Evolutionary conservation across 2,329 filamentous ascomycete genomes (phyloP).

Genomic region (Rhynchosporium agropyri): DNA sequence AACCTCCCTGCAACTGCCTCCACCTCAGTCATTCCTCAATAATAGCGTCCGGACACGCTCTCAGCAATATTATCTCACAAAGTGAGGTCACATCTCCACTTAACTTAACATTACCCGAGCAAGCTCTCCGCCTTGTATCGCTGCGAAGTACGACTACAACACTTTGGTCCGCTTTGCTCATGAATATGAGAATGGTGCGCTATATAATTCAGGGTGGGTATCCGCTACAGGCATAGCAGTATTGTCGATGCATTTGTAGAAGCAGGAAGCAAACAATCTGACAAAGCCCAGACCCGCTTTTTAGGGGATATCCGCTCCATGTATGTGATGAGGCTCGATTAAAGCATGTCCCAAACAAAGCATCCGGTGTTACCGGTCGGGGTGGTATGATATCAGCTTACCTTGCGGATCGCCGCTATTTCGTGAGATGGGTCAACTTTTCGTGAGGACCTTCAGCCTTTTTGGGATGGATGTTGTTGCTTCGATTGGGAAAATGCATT

Average conservation of each 20-base stretch:
- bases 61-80: constrained; percentile 22
- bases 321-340: constrained; percentile 6
- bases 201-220: neutral
- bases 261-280: neutral
- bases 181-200: neutral
- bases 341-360: neutral
- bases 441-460: neutral
- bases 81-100: constrained; percentile 36
- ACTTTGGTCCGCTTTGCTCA: neutral
- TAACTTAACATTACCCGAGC: constrained; percentile 32
- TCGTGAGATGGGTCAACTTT: neutral
- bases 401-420: constrained; percentile 2
- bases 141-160: constrained; percentile 18
- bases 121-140: constrained; percentile 31
- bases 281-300: constrained; percentile 5
- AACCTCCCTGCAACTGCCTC: constrained; percentile 1
- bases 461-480: neutral
- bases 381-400: neutral
- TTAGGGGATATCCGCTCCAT: constrained; percentile 20
- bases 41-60: constrained; percentile 13
- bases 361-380: neutral
- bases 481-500: neutral
- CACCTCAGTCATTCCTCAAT: constrained; percentile 1
- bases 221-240: neutral
- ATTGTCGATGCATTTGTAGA: too few relatives aligned